These are phyloP conservation scores for Alternaria longipes DNA, from an alignment of 2,329 filamentous ascomycete genomes.

Conservation along the genomic window DNA sequence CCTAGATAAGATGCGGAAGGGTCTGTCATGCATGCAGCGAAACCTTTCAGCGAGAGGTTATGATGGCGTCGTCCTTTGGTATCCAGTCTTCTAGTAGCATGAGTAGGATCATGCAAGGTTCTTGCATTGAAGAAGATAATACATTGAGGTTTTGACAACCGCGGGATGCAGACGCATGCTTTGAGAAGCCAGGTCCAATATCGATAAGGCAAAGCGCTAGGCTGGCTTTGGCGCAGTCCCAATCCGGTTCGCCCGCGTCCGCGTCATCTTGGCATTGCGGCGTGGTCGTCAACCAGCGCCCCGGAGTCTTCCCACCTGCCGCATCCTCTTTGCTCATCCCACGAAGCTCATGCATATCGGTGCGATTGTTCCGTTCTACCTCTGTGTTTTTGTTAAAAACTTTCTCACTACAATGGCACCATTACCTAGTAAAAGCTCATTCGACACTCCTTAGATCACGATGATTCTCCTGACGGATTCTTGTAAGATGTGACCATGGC, in stretches of 20 bases:
- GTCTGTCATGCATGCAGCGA: neutral
- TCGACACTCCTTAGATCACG: neutral
- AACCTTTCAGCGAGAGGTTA: neutral
- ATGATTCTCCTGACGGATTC: neutral
- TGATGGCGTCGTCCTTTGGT: neutral
- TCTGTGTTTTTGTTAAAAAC: neutral
- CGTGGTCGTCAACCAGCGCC: neutral
- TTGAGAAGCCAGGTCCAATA: neutral
- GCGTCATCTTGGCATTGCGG: neutral
- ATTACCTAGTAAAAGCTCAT: neutral
- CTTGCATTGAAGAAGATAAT: neutral
- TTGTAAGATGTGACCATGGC: neutral
- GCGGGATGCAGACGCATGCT: neutral
- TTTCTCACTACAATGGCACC: neutral
- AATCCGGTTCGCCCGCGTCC: neutral
- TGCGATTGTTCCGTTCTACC: neutral
- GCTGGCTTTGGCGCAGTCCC: neutral
- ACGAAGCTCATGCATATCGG: neutral
- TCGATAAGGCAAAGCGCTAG: neutral
- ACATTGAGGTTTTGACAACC: neutral
- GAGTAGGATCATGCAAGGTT: too few relatives aligned
- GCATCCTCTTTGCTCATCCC: neutral
- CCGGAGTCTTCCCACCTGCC: neutral
- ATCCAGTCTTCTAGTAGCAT: neutral
- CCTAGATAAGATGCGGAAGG: neutral